Evolutionary conservation across 352 stramenopile genomes (phyloP), one percentile per base, ranked within the genome.

Genomic region (Peronosclerospora sorghi): DNA sequence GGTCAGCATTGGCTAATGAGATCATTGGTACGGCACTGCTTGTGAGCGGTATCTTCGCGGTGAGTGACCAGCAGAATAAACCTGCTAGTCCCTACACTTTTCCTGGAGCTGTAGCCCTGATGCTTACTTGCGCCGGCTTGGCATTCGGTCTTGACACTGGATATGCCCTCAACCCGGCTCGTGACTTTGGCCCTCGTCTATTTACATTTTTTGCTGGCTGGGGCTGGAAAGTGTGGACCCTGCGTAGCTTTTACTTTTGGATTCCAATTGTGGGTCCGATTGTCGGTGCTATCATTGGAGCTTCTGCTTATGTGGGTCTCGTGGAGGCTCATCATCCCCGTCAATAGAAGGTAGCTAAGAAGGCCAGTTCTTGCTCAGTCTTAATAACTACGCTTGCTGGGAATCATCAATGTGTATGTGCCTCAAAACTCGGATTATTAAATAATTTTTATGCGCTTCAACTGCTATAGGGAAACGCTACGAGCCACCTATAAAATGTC

Each of bases 201-300:
- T 74, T 74, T 14, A 74, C 64, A 1, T 62, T 68, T 24, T 59
- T 74, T 14, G 64, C 64, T 41, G 64, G 64, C 0, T 74, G 60
- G 60, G 60, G 64, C 34, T 68, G 53, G 52, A 51, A 71, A 30
- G 56, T 71, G 14, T 74, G 52, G 39, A 68, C 62, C 13, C 36
- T 56, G n/a, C 61, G 57, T 45, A 68, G 75, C 35, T 60, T 72
- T 7, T 89, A 86, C 63, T 89, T 89, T 54, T 86, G 67, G 73
- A 72, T 86, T 29, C 73, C 73, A 6, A 65, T 80, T 48, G 43
- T 86, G 13, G 77, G 73, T 1, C 77, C 77, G 30, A 76, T 89
- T 50, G 59, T 86, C 17, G 77, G 77, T 10, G 74, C 58, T 0
- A 56, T 83, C 14, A 40, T 82, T 10, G 75, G 78, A 21, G 68